phyloP scores from a whole-genome alignment of 495 filamentous ascomycete genomes.

The Podospora comata region DNA sequence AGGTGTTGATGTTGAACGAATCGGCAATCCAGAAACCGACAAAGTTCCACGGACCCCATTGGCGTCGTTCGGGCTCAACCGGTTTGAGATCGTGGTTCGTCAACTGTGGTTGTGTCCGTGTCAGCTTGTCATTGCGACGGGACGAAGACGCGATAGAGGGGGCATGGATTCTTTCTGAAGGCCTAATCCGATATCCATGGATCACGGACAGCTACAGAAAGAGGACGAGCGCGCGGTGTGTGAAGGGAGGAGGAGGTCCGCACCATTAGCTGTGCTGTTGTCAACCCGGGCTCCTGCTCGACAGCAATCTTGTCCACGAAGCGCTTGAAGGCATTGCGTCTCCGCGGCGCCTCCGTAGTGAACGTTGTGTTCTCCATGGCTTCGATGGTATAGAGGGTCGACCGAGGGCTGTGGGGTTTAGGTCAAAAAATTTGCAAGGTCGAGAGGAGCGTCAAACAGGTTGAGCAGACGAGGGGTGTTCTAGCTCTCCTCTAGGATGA shows the following conservation, averaged over 20 bases:
- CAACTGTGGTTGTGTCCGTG: slow-evolving; percentile 45
- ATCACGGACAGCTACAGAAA: background rate
- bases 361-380: background rate
- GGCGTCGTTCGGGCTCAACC: slow-evolving; percentile 78
- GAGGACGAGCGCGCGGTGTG: background rate
- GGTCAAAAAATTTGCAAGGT: background rate
- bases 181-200: background rate
- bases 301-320: slow-evolving; percentile 62
- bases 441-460: background rate
- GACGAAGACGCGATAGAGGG: background rate
- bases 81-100: slow-evolving; percentile 88
- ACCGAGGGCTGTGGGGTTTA: too few relatives aligned
- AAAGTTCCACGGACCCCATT: slow-evolving; percentile 89
- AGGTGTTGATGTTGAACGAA: slow-evolving; percentile 96
- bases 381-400: too few relatives aligned
- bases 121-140: background rate
- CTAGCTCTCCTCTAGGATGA: background rate
- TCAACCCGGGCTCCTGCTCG: slow-evolving; percentile 68
- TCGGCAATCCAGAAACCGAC: slow-evolving; percentile 92
- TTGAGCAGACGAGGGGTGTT: background rate
- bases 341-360: slow-evolving; percentile 5
- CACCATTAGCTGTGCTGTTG: slow-evolving; percentile 76
- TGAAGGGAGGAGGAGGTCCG: slow-evolving; percentile 20
- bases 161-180: background rate
- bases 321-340: slow-evolving; percentile 21